Conservation (phyloP, 2,329 filamentous ascomycete species). For the Aspergillus sp. region DNA sequence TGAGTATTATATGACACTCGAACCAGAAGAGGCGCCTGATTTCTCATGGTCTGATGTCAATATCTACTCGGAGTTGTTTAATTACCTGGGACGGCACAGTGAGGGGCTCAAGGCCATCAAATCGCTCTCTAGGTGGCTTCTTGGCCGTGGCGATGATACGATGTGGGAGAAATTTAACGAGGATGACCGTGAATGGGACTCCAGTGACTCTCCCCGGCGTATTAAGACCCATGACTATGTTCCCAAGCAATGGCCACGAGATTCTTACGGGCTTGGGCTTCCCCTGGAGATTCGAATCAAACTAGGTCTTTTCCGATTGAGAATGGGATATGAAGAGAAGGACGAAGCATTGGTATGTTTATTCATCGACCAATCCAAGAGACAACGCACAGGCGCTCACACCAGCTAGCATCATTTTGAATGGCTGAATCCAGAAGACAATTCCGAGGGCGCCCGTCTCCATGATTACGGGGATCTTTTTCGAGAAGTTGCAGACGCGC, state of each 20-base stretch:
- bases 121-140: slow-evolving; percentile 67
- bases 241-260: slow-evolving; percentile 44
- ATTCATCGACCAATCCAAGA: background rate
- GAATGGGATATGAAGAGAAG: slow-evolving; percentile 51
- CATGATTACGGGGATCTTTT: slow-evolving; percentile 71
- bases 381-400: slow-evolving; percentile 3
- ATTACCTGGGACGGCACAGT: slow-evolving; percentile 53
- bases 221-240: slow-evolving; percentile 53
- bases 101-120: slow-evolving; percentile 64
- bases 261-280: slow-evolving; percentile 62
- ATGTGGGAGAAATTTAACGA: slow-evolving; percentile 66
- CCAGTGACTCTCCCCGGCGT: slow-evolving; percentile 60
- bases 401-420: slow-evolving; percentile 53
- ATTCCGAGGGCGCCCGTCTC: slow-evolving; percentile 43
- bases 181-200: slow-evolving; percentile 87
- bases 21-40: slow-evolving; percentile 37
- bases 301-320: slow-evolving; percentile 73
- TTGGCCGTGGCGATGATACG: slow-evolving; percentile 63
- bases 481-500: slow-evolving; percentile 57
- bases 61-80: slow-evolving; percentile 74
- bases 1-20: slow-evolving; percentile 38
- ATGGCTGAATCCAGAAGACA: slow-evolving; percentile 60
- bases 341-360: slow-evolving; percentile 64
- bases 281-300: slow-evolving; percentile 78
- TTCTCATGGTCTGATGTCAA: slow-evolving; percentile 74